Conservation (phyloP, 257 asterid genomes). For the Lycium barbarum region DNA sequence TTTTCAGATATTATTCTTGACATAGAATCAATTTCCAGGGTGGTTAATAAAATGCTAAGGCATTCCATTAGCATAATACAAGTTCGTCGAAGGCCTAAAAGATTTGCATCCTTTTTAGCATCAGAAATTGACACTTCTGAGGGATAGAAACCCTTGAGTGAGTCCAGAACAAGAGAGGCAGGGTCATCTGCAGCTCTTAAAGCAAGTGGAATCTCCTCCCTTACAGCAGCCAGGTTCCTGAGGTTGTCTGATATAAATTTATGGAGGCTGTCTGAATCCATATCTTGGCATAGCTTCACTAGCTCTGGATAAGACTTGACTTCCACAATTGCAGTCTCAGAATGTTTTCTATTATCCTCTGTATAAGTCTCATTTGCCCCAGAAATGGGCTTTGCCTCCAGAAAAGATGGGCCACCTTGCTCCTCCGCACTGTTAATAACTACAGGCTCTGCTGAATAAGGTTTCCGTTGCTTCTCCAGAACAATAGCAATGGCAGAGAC, state of each 20-base stretch:
- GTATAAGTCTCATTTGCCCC: constrained; percentile 43
- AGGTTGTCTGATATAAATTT: constrained; percentile 96
- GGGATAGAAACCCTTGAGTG: constrained; percentile 89
- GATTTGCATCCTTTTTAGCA: constrained; percentile 79
- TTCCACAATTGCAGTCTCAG: constrained; percentile 44
- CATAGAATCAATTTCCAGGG: constrained; percentile 48
- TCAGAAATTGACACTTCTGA: constrained; percentile 56
- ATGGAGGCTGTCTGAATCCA: constrained; percentile 85
- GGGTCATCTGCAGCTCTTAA: constrained; percentile 77
- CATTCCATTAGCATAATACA: constrained; percentile 97
- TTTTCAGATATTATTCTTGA: constrained; percentile 55
- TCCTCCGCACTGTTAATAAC: constrained; percentile 36
- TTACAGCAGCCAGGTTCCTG: constrained; percentile 74
- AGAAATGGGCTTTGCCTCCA: constrained; percentile 49
- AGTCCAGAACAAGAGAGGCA: constrained; percentile 75
- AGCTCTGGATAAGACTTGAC: constrained; percentile 82
- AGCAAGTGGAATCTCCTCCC: constrained; percentile 88
- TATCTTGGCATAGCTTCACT: constrained; percentile 77
- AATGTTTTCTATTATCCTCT: constrained; percentile 40
- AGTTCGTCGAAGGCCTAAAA: constrained; percentile 87
- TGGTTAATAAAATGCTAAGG: constrained; percentile 62
- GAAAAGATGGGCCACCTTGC: constrained; percentile 46
- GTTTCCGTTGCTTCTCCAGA: constrained; percentile 53
- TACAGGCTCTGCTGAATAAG: constrained; percentile 46
- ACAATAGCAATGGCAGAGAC: constrained; percentile 76